Conservation (phyloP, 2,329 filamentous ascomycete genomes). For the Balansia obtecta region DNA sequence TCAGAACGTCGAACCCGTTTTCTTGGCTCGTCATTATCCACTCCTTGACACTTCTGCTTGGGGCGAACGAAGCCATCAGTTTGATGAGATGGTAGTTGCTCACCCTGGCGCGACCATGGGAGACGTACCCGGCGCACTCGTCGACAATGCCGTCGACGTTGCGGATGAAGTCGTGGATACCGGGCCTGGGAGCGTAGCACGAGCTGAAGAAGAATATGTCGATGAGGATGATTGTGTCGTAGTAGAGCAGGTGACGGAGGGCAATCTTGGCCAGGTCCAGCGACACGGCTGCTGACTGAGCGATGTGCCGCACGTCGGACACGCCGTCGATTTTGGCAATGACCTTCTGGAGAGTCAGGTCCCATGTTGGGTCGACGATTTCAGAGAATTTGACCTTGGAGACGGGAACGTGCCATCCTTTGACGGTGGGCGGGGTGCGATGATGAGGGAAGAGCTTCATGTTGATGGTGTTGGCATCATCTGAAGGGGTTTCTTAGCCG, state of each 20-base stretch:
- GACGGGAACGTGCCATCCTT: constrained; percentile 84
- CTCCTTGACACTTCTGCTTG: constrained; percentile 72
- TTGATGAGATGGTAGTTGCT: constrained; percentile 59
- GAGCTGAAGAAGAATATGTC: constrained; percentile 93
- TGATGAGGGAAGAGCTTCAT: constrained; percentile 90
- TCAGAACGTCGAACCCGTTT: constrained; percentile 50
- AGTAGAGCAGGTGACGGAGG: constrained; percentile 82
- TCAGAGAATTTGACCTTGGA: constrained; percentile 52
- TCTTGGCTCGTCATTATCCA: constrained; percentile 71
- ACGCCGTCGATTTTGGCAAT: constrained; percentile 83
- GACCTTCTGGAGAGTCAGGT: constrained; percentile 66
- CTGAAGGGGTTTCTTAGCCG: constrained; percentile 27
- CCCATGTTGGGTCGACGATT: constrained; percentile 57
- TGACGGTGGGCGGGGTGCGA: constrained; percentile 61
- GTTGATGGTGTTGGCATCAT: constrained; percentile 89
- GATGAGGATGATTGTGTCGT: constrained; percentile 78
- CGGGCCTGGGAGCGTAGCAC: constrained; percentile 72
- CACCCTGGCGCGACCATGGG: constrained; percentile 31
- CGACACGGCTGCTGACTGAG: constrained; percentile 73
- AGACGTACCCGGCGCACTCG: constrained; percentile 80
- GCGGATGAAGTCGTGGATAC: constrained; percentile 66
- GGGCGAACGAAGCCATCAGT: constrained; percentile 74
- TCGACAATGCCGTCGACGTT: constrained; percentile 65
- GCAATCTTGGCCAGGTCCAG: constrained; percentile 76
- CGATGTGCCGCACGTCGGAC: constrained; percentile 77